phyloP scores from a whole-genome alignment of 2,329 filamentous ascomycete genomes.

The Penicillium decumbens region DNA sequence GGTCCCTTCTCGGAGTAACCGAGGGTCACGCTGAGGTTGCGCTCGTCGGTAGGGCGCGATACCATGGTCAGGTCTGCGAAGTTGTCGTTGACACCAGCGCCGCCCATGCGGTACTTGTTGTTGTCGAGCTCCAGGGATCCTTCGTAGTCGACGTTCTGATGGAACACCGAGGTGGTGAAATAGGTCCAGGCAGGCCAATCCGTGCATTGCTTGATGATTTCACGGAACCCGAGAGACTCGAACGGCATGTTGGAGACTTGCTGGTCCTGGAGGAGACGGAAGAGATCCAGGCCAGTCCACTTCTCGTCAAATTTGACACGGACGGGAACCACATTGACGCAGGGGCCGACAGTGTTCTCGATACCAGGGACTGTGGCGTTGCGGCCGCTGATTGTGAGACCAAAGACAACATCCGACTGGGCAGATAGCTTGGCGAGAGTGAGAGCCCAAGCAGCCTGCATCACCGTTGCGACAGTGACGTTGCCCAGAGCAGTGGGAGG shows the following conservation, averaged over 20 bases:
- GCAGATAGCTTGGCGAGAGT: constrained; percentile 54
- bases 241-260: constrained; percentile 54
- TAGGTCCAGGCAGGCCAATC: constrained; percentile 41
- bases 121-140: constrained; percentile 37
- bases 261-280: constrained; percentile 54
- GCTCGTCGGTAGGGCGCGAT: constrained; percentile 33
- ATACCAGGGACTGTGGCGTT: constrained; percentile 54
- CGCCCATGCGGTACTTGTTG: constrained; percentile 38
- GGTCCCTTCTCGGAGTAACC: constrained; percentile 38
- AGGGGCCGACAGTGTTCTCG: constrained; percentile 59
- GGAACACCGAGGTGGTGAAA: constrained; percentile 41
- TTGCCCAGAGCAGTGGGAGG: constrained; percentile 49
- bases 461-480: constrained; percentile 60
- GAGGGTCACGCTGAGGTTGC: constrained; percentile 34
- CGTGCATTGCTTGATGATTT: constrained; percentile 48
- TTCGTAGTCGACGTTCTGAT: constrained; percentile 37
- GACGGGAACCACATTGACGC: constrained; percentile 64
- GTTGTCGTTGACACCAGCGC: constrained; percentile 39
- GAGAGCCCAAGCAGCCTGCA: constrained; percentile 64
- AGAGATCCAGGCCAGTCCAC: constrained; percentile 52
- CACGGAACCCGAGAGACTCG: constrained; percentile 52
- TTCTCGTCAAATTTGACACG: constrained; percentile 52
- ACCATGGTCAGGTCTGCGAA: constrained; percentile 40
- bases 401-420: constrained; percentile 58
- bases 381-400: constrained; percentile 62